phyloP scores from a whole-genome alignment of 805 yeast genomes.

The Sungouiella blattae region DNA sequence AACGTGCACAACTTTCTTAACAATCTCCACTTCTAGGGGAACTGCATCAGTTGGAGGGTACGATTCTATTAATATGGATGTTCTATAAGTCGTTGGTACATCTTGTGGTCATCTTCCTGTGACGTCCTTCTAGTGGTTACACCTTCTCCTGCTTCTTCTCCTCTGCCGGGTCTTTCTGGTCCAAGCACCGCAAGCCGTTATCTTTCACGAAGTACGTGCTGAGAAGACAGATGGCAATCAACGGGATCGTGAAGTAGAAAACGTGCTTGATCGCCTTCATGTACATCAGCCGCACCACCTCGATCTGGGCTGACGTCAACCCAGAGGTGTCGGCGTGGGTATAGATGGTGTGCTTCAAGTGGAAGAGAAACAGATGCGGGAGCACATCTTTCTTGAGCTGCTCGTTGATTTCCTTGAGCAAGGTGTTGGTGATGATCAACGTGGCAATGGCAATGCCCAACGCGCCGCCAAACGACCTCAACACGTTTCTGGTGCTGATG shows the following conservation, averaged over 20 bases:
- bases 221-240: conserved; percentile 32
- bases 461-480: conserved; percentile 61
- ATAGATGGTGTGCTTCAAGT: conserved; percentile 28
- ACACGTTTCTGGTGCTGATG: conserved; percentile 53
- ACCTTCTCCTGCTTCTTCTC: no score
- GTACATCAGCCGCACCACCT: conserved; percentile 21
- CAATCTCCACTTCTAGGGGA: background rate
- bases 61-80: background rate
- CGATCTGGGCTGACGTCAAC: conserved; percentile 19
- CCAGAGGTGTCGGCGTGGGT: conserved; percentile 21
- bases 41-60: no score
- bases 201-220: conserved; percentile 33
- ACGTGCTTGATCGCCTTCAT: conserved; percentile 26
- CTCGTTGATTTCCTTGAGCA: conserved; percentile 20
- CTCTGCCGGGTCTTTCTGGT: no score
- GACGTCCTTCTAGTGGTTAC: background rate
- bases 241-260: conserved; percentile 33
- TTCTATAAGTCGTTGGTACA: no score
- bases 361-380: conserved; percentile 14
- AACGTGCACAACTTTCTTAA: background rate
- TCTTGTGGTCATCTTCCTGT: no score
- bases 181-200: conserved; percentile 35
- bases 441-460: conserved; percentile 51
- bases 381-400: conserved; percentile 2
- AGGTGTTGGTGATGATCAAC: conserved; percentile 33